A percentile compares a stretch with the other conserved stretches of the same genome.
These are phyloP conservation scores for Myxozyma vanderwaltii DNA, from an alignment of 805 yeast genomes.

Conservation along the genomic window DNA sequence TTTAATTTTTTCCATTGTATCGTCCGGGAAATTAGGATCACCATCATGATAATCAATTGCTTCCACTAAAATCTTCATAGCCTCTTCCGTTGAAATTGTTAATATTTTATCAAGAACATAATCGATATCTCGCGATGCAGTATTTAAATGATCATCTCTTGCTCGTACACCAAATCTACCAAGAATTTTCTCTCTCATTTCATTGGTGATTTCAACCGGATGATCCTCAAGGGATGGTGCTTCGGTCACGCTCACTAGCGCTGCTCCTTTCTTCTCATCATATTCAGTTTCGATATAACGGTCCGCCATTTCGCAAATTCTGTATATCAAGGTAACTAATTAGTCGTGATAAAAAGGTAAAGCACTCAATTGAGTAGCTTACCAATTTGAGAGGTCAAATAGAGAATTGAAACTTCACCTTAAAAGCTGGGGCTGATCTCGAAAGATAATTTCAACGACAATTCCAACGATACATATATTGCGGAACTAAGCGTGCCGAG, in stretches of 20 bases:
- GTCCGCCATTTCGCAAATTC: not conserved
- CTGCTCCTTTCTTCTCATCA: not conserved
- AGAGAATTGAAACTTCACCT: no score
- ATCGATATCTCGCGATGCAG: constrained; percentile 30
- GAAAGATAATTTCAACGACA: no score
- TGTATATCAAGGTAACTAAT: no score
- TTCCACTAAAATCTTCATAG: constrained; percentile 44
- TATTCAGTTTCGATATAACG: not conserved
- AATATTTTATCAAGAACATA: constrained; percentile 50
- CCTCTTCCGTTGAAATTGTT: constrained; percentile 43
- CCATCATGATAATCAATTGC: constrained; percentile 46
- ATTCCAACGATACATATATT: no score
- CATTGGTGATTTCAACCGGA: not conserved
- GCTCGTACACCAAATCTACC: constrained; percentile 1
- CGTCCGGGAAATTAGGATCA: constrained; percentile 50
- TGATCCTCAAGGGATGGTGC: not conserved
- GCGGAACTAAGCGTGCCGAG: no score
- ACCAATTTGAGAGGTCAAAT: no score
- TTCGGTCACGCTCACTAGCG: not conserved
- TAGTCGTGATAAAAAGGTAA: no score
- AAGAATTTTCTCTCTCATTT: constrained; percentile 4
- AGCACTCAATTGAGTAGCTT: no score
- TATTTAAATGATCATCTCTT: not conserved
- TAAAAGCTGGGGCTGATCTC: no score
- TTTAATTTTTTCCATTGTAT: constrained; percentile 43